Conservation (phyloP, 495 filamentous ascomycete genomes). For the Darksidea phi region DNA sequence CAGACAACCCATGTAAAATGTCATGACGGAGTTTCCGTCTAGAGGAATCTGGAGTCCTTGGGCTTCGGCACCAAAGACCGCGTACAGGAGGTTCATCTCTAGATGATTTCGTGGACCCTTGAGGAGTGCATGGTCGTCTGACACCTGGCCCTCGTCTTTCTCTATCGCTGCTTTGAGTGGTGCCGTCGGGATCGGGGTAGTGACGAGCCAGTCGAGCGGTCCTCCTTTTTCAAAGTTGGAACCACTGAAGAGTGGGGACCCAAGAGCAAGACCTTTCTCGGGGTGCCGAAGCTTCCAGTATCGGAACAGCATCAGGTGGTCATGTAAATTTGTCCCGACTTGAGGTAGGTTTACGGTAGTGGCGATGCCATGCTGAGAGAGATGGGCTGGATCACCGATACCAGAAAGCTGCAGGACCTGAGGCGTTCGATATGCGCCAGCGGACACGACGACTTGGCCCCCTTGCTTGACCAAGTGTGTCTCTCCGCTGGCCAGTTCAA, state of each 20-base stretch:
- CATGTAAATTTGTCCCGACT: conserved; percentile 59
- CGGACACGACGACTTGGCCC: conserved; percentile 56
- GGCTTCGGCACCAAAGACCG: conserved; percentile 7
- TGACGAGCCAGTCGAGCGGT: conserved; percentile 27
- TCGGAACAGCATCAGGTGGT: conserved; percentile 46
- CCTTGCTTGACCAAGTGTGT: conserved; percentile 9
- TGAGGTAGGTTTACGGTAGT: conserved; percentile 50
- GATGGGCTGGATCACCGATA: conserved; percentile 55
- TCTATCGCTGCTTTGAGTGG: conserved; percentile 17
- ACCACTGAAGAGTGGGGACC: conserved; percentile 15
- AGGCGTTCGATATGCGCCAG: conserved; percentile 59
- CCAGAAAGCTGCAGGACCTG: conserved; percentile 64
- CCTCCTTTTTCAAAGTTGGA: conserved; percentile 27
- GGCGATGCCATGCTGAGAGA: conserved; percentile 52
- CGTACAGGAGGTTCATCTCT: conserved; percentile 24
- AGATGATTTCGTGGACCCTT: conserved; percentile 22
- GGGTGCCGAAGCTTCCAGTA: conserved; percentile 33
- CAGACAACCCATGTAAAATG: conserved; percentile 32
- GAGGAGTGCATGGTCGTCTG: conserved; percentile 16
- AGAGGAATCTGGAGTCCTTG: conserved; percentile 23
- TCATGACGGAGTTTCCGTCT: conserved; percentile 39
- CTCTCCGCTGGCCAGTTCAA: conserved; percentile 11
- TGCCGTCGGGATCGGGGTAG: conserved; percentile 5
- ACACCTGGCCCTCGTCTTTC: conserved; percentile 16
- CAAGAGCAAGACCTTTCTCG: conserved; percentile 17